Percentiles rank a stretch among this genome's conserved stretches.
Conservation (phyloP, 192 early-diverging fungal species). For the Dissophora ornata region DNA sequence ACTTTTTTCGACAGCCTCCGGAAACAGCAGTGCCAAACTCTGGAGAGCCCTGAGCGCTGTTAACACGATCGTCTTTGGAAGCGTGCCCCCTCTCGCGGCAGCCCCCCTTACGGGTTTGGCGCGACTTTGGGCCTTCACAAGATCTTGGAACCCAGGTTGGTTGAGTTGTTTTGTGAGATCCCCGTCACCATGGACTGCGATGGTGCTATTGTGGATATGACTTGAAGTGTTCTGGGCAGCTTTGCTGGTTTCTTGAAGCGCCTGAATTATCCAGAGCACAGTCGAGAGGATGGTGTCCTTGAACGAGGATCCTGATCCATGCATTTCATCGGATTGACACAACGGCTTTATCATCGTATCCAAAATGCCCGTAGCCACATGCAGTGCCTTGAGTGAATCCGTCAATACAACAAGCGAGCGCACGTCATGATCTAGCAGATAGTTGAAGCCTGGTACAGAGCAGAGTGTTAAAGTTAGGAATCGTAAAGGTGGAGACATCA, state of each 20-base stretch:
- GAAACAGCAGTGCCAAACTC: slow-evolving; percentile 32
- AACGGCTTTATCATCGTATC: slow-evolving; percentile 42
- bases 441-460: slow-evolving; percentile 23
- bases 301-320: slow-evolving; percentile 21
- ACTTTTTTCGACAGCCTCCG: slow-evolving; percentile 27
- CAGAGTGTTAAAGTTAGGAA: background rate
- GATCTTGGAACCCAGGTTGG: slow-evolving; percentile 15
- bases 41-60: slow-evolving; percentile 47
- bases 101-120: slow-evolving; percentile 19
- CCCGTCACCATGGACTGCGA: slow-evolving; percentile 8
- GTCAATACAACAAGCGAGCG: slow-evolving; percentile 13
- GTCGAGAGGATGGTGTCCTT: slow-evolving; percentile 32
- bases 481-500: background rate
- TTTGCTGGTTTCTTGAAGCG: slow-evolving; percentile 23
- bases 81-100: slow-evolving; percentile 21
- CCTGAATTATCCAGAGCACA: slow-evolving; percentile 44
- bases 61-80: slow-evolving; percentile 46
- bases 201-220: background rate
- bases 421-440: slow-evolving; percentile 31
- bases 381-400: slow-evolving; percentile 45
- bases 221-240: background rate
- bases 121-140: slow-evolving; percentile 9
- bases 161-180: slow-evolving; percentile 29
- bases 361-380: slow-evolving; percentile 46
- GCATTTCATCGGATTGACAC: slow-evolving; percentile 15